These are phyloP conservation scores for Ilyonectria mors-panacis DNA, from an alignment of 2,329 filamentous ascomycete genomes.

Conservation along the genomic window DNA sequence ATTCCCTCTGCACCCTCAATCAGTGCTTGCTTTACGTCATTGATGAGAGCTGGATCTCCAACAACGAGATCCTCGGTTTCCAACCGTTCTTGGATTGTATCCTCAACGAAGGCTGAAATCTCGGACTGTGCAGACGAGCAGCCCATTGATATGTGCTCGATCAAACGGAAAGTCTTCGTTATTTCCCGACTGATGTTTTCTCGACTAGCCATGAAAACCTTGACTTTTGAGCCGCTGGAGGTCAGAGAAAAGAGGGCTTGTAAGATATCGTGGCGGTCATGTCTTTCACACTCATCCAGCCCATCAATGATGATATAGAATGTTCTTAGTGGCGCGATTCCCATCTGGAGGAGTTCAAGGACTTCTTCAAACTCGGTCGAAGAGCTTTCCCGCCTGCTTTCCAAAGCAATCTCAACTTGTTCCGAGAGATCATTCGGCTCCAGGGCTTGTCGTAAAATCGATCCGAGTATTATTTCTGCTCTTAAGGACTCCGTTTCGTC, in stretches of 20 bases:
- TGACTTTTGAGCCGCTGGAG: neutral
- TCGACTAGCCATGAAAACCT: constrained; percentile 49
- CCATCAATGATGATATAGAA: constrained; percentile 53
- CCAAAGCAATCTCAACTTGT: neutral
- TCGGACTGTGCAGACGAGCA: constrained; percentile 6
- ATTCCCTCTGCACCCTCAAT: constrained; percentile 52
- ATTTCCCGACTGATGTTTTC: constrained; percentile 40
- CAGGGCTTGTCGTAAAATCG: constrained; percentile 34
- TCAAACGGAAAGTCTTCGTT: constrained; percentile 18
- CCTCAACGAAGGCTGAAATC: constrained; percentile 32
- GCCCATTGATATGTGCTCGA: constrained; percentile 21
- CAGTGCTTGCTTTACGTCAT: constrained; percentile 48
- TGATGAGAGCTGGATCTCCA: constrained; percentile 34
- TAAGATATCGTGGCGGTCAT: constrained; percentile 37
- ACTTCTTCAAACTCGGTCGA: neutral
- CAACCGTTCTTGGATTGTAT: constrained; percentile 18
- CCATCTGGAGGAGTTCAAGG: neutral
- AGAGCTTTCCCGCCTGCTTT: neutral
- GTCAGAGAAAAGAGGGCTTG: neutral
- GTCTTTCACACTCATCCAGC: constrained; percentile 51
- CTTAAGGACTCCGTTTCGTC: constrained; percentile 29
- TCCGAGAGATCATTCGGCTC: neutral
- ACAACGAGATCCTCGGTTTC: constrained; percentile 35
- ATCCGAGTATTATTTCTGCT: constrained; percentile 35
- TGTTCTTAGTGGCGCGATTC: neutral